These are phyloP conservation scores for Cadophora luteo-olivacea DNA, from an alignment of 2,329 filamentous ascomycete species.

Conservation along the genomic window DNA sequence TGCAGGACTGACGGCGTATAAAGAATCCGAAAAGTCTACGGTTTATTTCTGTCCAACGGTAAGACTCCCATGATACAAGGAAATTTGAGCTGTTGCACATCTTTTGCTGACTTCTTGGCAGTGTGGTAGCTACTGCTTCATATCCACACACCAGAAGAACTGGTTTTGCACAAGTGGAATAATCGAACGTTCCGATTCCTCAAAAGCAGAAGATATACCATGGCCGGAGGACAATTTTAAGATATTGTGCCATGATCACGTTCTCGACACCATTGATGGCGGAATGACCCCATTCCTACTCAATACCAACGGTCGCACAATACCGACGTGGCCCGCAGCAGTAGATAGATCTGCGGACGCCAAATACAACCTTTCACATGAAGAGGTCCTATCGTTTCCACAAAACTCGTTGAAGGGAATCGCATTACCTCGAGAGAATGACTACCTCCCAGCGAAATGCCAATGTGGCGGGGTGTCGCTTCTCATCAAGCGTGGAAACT, in stretches of 20 bases:
- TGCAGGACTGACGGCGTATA: not conserved
- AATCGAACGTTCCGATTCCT: conserved; percentile 17
- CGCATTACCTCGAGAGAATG: not conserved
- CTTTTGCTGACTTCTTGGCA: not conserved
- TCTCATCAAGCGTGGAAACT: conserved; percentile 22
- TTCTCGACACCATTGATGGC: conserved; percentile 24
- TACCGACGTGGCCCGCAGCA: conserved; percentile 19
- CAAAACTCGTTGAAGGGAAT: not conserved
- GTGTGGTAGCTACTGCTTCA: conserved; percentile 24
- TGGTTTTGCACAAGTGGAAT: conserved; percentile 23
- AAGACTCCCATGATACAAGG: not conserved
- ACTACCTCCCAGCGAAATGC: conserved; percentile 25
- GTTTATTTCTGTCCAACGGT: not conserved
- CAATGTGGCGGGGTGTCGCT: conserved; percentile 26
- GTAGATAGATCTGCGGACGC: not conserved
- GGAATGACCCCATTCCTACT: conserved; percentile 20
- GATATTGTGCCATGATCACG: conserved; percentile 10
- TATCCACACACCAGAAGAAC: conserved; percentile 13
- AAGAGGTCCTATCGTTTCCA: conserved; percentile 9
- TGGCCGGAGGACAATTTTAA: conserved; percentile 20
- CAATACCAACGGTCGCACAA: conserved; percentile 18
- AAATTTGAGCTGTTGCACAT: not conserved
- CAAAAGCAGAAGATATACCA: not conserved
- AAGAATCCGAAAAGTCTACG: not conserved
- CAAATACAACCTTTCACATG: conserved; percentile 13